Conservation (phyloP, 2,329 filamentous ascomycete genomes). For the Orbilia blumenaviensis region DNA sequence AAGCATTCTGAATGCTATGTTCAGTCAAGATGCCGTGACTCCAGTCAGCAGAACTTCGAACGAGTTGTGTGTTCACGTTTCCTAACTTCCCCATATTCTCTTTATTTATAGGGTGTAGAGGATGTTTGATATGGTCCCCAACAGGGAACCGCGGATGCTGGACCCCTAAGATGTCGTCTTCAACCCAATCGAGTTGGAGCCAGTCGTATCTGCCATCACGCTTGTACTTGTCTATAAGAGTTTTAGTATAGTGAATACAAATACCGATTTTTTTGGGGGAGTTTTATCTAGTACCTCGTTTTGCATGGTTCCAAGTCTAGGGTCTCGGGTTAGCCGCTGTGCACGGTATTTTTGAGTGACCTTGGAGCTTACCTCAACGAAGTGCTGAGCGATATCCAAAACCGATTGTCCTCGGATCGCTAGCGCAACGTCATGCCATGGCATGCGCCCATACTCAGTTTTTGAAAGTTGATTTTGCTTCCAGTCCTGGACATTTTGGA, state of each 20-base stretch:
- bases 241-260: background rate
- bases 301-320: constrained; percentile 93
- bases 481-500: constrained; percentile 89
- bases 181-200: constrained; percentile 79
- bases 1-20: constrained; percentile 87
- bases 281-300: constrained; percentile 67
- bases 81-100: constrained; percentile 75
- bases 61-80: constrained; percentile 80
- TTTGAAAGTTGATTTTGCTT: constrained; percentile 92
- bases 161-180: constrained; percentile 85
- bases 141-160: constrained; percentile 89
- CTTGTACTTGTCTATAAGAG: constrained; percentile 80
- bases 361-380: constrained; percentile 65
- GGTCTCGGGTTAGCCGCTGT: constrained; percentile 49
- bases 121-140: constrained; percentile 85
- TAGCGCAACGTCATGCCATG: constrained; percentile 97
- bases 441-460: constrained; percentile 91
- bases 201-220: constrained; percentile 83
- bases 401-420: constrained; percentile 87
- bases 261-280: too few relatives aligned
- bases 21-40: constrained; percentile 87
- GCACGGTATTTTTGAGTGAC: background rate
- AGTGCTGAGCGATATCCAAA: constrained; percentile 95
- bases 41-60: constrained; percentile 93
- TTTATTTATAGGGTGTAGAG: constrained; percentile 72